These are phyloP conservation scores for Fusarium sp. DNA, from an alignment of 2,329 filamentous ascomycete species.

Conservation along the genomic window DNA sequence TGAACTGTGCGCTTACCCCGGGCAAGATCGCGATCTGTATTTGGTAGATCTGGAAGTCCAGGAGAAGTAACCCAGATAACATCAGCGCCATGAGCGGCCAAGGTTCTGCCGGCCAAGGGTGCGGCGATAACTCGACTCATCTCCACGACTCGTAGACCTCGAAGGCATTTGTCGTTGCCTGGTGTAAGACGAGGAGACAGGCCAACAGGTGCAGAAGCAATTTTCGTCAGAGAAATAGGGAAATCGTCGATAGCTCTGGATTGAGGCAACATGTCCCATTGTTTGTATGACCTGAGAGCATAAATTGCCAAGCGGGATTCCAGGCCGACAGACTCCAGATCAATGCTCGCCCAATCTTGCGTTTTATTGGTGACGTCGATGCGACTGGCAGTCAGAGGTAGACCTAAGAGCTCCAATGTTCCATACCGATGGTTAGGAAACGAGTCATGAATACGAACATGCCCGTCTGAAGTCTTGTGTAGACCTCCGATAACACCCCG, in stretches of 20 bases:
- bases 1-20: neutral
- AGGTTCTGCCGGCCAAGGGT: neutral
- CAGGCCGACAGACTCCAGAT: neutral
- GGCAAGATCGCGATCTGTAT: neutral
- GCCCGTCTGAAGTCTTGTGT: neutral
- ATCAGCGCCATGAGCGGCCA: neutral
- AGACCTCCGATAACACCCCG: neutral
- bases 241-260: neutral
- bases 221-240: neutral
- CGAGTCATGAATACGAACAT: constrained; percentile 1
- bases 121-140: constrained; percentile 1
- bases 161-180: neutral
- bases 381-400: neutral
- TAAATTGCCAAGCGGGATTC: neutral
- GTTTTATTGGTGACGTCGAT: neutral
- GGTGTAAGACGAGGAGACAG: neutral
- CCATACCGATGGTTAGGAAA: neutral
- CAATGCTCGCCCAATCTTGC: neutral
- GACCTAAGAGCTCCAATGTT: neutral
- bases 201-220: neutral
- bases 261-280: constrained; percentile 1
- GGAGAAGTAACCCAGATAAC: neutral
- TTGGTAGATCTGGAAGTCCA: neutral
- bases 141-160: neutral
- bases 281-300: neutral